Evolutionary conservation across 495 filamentous ascomycete genomes (phyloP), one percentile per base, ranked within the genome.

Genomic region (Thozetella sp.): DNA sequence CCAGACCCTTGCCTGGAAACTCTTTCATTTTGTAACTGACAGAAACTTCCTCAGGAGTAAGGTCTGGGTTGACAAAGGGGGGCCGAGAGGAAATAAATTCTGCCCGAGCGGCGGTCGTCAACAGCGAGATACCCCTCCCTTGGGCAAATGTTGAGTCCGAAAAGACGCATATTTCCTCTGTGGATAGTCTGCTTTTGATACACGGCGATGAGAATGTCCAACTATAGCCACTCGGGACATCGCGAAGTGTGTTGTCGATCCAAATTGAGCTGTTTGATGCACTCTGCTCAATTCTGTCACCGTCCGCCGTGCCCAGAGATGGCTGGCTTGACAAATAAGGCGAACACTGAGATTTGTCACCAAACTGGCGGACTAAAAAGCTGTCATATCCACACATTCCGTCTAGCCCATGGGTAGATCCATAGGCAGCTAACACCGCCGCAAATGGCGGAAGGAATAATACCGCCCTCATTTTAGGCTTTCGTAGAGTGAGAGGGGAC

Each of bases 1-100:
- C 72, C 58, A 70, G 67, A 27, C 70, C 72, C 53, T 72, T 75
- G 22, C 70, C 72, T 25, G 72, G 72, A 52, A 75, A 67, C 20
- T 64, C 62, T 22, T 60, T 57, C 51, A 70, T 63, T n/a, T 65
- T 63, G 62, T 72, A 73, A 11, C 34, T 58, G 19, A 60, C 23
- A 0, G 60, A 65, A 17, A 10, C 34, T 22, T 60, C 57, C 4
- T 55, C 56, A 9, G 55, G 34, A 25, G 65, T 26, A 6, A 57
- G n/a, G 0, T 66, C 61, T 0, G 68, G 66, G 23, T 68, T 46
- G 13, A 55, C 53, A 40, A 74, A 74, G 20, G 65, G 60, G 9
- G 63, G 65, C 25, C 37, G 51, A 1, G 62, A 62, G 19, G 67
- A 57, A 13, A 76, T 37, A 48, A 62, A 59, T 40, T 17, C 57